Base-by-base conservation (phyloP, 768 basidiomycete genomes). In the Paxillus rubicundulus region DNA sequence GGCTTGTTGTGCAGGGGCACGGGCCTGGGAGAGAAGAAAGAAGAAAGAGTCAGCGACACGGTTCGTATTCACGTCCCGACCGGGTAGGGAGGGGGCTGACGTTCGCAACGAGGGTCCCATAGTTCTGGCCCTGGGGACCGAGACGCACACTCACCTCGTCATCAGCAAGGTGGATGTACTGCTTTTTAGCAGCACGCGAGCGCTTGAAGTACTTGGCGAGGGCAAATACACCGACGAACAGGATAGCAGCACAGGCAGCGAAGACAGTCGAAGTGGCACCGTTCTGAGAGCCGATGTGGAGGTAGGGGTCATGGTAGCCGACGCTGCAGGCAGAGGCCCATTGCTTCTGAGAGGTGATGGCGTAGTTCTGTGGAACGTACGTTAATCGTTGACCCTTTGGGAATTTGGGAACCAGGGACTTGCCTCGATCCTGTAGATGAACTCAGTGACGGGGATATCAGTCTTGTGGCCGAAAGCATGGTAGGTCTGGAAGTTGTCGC, bases 401-500 rank as follows among this genome's bases (percentile, higher is more conserved):
- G 45, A 28, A 21, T 14, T n/a, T 30, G 10, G 30, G 9, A n/a
- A 21, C 30, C 33, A 42, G 54, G 37, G 37, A 43, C 73, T 16
- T 64, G 87, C 89, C 81, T 90, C 85, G 49, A 85, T 77, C 50
- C 85, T 81, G 77, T 89, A 89, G 68, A 90, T 86, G 76, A 92
- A 91, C 65, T 90, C 87, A 13, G 88, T 89, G 62, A 91, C 76
- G 45, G 89, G 85, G 61, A 92, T 86, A 63, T 91, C 89, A 50
- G 82, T 74, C 52, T 79, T 75, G 74, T 86, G 83, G 53, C 84
- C 86, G 68, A 89, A 91, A 65, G 83, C 84, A 60, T 88, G 82
- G 67, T 88, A 70, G 54, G 82, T 82, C 59, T 78, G 67, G 76
- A 87, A 91, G 64, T 74, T 71, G 51, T 74, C 74, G 47, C 70